Base-by-base conservation (phyloP, 2,329 filamentous ascomycete species). In the Paecilomyces niveus region DNA sequence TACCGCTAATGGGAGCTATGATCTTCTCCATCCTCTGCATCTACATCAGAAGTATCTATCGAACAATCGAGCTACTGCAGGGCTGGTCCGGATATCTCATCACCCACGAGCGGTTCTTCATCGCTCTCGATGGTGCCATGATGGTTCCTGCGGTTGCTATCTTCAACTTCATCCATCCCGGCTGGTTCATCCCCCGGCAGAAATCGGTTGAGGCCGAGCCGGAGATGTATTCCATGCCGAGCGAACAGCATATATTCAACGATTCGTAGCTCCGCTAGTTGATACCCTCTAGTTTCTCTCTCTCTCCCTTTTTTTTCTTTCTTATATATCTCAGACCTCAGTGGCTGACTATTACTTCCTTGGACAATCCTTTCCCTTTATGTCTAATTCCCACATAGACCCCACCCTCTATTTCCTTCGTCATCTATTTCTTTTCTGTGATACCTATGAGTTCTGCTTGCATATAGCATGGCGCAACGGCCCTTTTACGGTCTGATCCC, bases 11-110 rank as follows among this genome's bases (percentile, higher is more conserved):
- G 6, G 65, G 51, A 21, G 76, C 77, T 1, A 76, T 78, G 62
- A 63, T 74, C 1, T 67, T 80, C 54, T 76, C 73, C 3, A 72
- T 80, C 3, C 7, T 74, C 4, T 74, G 75, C 59, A 78, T 82
- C 58, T 80, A 80, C 59, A 69, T 77, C 11, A 72, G 80, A 53
- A 79, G 75, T 58, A 76, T 82, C 39, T 83, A 81, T 62, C 76
- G 80, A 55, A 78, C 79, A 1, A 73, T 82, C 49, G 80, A 82
- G 63, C 68, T 83, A 56, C 68, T 74, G 18, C 71, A 82, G 64
- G 80, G 80, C 0, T 82, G 80, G 80, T 58, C 63, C 5, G 80
- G 80, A 0, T 78, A 78, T 51, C 65, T 82, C 54, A 82, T 82
- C 57, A 79, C 77, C n/a, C 76, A 77, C 4, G 75, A 83, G 64